A percentile compares a stretch with the other conserved stretches of the same genome.
Evolutionary conservation across 805 yeast species (phyloP).

Genomic region (Cyberlindnera mycetangii): DNA sequence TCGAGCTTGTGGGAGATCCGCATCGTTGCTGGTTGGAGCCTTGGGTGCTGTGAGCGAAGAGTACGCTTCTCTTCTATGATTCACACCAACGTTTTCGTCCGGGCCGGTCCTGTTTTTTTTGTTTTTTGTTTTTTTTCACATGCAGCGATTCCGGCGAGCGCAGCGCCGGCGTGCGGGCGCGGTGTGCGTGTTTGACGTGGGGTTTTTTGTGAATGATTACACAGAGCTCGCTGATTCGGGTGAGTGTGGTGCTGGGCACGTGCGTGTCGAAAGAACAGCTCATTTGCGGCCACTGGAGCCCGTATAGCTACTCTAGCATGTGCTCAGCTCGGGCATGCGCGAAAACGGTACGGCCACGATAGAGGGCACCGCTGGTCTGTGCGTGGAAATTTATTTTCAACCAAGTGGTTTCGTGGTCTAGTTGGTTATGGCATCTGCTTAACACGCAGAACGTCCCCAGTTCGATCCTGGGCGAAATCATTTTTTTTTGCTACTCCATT

Average conservation of each 20-base stretch:
- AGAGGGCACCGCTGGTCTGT: too few species aligned
- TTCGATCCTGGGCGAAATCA: slow-evolving; percentile 99
- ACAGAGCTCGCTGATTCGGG: too few species aligned
- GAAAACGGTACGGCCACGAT: too few species aligned
- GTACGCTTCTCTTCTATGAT: neutral
- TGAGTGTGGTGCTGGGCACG: too few species aligned
- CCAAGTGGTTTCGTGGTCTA: slow-evolving; percentile 89
- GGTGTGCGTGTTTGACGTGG: neutral
- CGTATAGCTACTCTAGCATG: too few species aligned
- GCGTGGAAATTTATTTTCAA: too few species aligned
- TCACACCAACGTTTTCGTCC: slow-evolving; percentile 8
- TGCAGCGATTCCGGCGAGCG: slow-evolving; percentile 5
- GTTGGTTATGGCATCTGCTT: slow-evolving; percentile 99
- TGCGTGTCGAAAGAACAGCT: too few species aligned
- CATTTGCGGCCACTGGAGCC: too few species aligned
- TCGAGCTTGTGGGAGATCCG: slow-evolving; percentile 39
- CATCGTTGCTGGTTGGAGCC: slow-evolving; percentile 26
- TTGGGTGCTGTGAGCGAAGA: neutral
- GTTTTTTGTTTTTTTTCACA: slow-evolving; percentile 7
- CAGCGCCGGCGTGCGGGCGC: neutral
- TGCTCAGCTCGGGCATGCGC: too few species aligned
- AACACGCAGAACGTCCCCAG: slow-evolving; percentile 99
- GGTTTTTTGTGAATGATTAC: too few species aligned
- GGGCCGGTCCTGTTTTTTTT: neutral
- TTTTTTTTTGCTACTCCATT: too few species aligned